These are phyloP conservation scores for Diaporthe australafricana DNA, from an alignment of 2,329 filamentous ascomycete genomes.

Conservation along the genomic window DNA sequence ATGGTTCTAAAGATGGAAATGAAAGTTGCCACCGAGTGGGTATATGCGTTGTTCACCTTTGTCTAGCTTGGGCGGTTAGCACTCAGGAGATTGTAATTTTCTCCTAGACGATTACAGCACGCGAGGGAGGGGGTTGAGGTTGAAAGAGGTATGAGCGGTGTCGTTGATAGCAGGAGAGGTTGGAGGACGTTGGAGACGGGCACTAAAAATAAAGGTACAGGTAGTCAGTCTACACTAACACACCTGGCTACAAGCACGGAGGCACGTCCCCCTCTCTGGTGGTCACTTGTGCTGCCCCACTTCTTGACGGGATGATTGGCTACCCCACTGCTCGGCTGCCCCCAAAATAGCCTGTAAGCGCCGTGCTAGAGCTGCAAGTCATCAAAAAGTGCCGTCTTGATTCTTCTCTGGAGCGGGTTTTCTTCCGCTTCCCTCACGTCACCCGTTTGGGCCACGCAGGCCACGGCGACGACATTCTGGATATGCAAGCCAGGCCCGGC, in stretches of 20 bases:
- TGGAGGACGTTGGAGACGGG: neutral
- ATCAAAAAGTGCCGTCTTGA: slow-evolving; percentile 17
- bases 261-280: neutral
- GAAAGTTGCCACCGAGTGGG: slow-evolving; percentile 1
- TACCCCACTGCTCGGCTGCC: neutral
- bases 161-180: neutral
- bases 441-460: no score
- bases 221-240: neutral
- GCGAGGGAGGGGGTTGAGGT: neutral
- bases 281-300: neutral
- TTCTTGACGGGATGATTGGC: slow-evolving; percentile 2
- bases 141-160: neutral
- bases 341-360: slow-evolving; percentile 28
- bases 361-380: slow-evolving; percentile 25
- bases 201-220: slow-evolving; percentile 6
- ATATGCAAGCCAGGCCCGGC: slow-evolving; percentile 19
- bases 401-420: neutral
- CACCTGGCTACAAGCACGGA: no score
- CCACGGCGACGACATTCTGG: neutral
- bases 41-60: neutral
- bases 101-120: neutral
- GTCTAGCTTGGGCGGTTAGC: slow-evolving; percentile 19
- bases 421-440: slow-evolving; percentile 8
- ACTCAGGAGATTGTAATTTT: neutral
- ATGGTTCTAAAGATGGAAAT: slow-evolving; percentile 23